These are phyloP conservation scores for Perkinsus chesapeaki DNA, from an alignment of 169 alveolate genomes.

Conservation along the genomic window DNA sequence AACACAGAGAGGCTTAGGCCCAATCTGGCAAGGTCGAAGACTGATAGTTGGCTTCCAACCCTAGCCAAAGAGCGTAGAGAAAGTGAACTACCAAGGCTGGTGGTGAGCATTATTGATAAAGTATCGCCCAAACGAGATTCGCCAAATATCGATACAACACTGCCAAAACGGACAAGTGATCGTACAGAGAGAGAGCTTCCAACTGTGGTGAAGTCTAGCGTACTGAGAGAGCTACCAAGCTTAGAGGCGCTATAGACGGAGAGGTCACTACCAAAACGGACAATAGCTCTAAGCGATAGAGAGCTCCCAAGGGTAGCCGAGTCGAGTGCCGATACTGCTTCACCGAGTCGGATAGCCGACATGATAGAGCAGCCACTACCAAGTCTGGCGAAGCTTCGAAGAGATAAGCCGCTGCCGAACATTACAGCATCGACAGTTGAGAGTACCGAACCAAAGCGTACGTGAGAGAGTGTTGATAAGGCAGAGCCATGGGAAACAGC, in stretches of 20 bases:
- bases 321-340: neutral
- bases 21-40: neutral
- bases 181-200: neutral
- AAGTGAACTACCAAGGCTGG: neutral
- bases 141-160: no score
- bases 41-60: neutral
- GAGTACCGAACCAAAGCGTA: neutral
- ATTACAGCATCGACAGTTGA: neutral
- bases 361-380: neutral
- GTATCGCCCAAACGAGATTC: neutral
- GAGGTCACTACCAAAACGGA: neutral
- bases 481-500: neutral
- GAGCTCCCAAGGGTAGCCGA: constrained; percentile 1
- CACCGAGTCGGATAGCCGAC: neutral
- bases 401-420: constrained; percentile 3
- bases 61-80: neutral
- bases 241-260: neutral
- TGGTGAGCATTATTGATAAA: neutral
- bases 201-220: neutral
- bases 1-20: neutral
- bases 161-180: neutral
- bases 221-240: neutral
- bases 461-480: neutral
- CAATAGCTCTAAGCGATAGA: neutral
- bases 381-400: neutral